Conservation (phyloP, 495 filamentous ascomycete species). For the Lepraria neglecta region DNA sequence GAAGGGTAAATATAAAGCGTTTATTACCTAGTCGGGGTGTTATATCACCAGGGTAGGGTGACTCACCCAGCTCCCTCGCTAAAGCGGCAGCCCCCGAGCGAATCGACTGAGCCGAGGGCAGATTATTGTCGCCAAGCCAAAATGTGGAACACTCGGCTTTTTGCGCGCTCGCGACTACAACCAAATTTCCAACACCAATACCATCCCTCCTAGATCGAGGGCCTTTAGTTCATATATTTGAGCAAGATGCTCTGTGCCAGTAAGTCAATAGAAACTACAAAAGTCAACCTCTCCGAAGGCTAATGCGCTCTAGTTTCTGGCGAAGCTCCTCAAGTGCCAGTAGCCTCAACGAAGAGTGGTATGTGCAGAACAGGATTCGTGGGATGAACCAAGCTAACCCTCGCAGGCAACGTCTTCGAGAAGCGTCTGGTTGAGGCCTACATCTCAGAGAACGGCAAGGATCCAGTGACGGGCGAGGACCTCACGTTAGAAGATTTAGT, state of each 20-base stretch:
- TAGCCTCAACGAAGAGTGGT: conserved; percentile 92
- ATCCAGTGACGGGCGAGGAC: conserved; percentile 87
- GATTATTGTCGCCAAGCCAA: no score
- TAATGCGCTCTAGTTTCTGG: conserved; percentile 67
- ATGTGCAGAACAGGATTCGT: conserved; percentile 35
- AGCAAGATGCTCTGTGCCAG: conserved; percentile 68
- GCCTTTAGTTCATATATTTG: neutral
- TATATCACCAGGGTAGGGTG: no score
- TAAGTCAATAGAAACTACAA: conserved; percentile 37
- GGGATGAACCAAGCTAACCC: conserved; percentile 30
- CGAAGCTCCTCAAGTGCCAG: conserved; percentile 90
- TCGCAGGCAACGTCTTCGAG: conserved; percentile 78
- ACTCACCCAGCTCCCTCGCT: no score
- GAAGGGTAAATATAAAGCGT: no score
- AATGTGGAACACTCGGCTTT: neutral
- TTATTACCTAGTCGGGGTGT: no score
- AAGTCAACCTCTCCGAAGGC: conserved; percentile 17
- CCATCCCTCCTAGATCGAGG: no score
- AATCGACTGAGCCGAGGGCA: no score
- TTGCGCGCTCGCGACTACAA: neutral
- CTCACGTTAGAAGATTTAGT: conserved; percentile 81
- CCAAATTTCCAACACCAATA: no score
- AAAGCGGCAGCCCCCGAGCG: no score
- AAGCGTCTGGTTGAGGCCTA: conserved; percentile 92
- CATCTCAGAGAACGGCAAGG: conserved; percentile 87